Evolutionary conservation across 2,329 filamentous ascomycete genomes (phyloP), one percentile per base, ranked within the genome.

Genomic region (Pezicula rhizophila): DNA sequence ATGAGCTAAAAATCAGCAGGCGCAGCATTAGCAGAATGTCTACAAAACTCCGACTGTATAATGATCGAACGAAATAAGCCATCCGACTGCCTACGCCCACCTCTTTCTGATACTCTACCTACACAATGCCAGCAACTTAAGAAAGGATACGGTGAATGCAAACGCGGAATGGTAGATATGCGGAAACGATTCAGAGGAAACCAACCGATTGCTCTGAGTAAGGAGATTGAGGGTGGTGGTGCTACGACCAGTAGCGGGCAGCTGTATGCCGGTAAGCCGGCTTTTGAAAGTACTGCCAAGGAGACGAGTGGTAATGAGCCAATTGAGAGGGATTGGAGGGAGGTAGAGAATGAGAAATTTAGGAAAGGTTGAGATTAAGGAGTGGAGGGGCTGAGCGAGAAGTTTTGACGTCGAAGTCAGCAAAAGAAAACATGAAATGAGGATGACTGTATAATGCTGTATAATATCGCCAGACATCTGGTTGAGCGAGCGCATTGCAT

Each of bases 81-180:
- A 18, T 77, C 85, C 66, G 92, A 96, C 64, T 99, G 93, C 69
- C 82, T 99, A 41, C 86, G 88, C 43, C 77, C 84, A 15, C 92
- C 92, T 3, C 82, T 95, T 54, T 76, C 82, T 66, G 84, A 93
- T 55, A 85, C 84, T 6, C 82, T 99, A 12, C 92, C 93, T 17
- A 84, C 80, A 20, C 84, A 86, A 70, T 99, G 93, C 71, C 89
- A 92, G 66, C 92, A 96, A 69, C 79, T 99, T 52, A 89, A 92
- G 67, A 91, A 89, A 67, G 89, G 90, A 41, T 93, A 95, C 62
- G 87, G 89, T 66, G 89, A 96, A 66, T 99, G 93, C 79, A 95
- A 95, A 64, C 87, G 92, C 57, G 93, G 93, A 57, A 82, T 95
- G 82, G 87, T 97, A 60, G 93, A 99, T 68, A 99, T 99, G 93